Conservation (phyloP, 2,329 filamentous ascomycete genomes). For the Colletotrichum sp. region DNA sequence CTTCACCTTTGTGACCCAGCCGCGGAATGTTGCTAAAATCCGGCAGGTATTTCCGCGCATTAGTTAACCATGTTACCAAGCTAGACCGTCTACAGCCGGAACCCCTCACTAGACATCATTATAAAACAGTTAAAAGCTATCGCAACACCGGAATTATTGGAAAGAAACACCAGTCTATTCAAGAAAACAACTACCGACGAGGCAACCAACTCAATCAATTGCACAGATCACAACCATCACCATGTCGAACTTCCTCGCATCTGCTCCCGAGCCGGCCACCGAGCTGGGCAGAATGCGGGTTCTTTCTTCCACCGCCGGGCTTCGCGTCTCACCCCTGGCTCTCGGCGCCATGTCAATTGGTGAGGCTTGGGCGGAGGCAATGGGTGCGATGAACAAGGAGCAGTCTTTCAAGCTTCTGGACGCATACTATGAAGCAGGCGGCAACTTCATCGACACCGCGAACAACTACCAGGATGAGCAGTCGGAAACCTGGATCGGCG, state of each 20-base stretch:
- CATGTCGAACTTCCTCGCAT: slow-evolving; percentile 13
- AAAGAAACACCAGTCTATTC: neutral
- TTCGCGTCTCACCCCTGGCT: slow-evolving; percentile 57
- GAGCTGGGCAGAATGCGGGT: slow-evolving; percentile 58
- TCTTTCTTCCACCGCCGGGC: slow-evolving; percentile 51
- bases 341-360: slow-evolving; percentile 61
- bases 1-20: neutral
- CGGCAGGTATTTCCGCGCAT: neutral
- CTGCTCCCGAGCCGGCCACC: slow-evolving; percentile 44
- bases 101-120: neutral
- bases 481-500: slow-evolving; percentile 63
- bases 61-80: neutral
- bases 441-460: slow-evolving; percentile 73
- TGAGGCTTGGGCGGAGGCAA: slow-evolving; percentile 43
- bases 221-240: neutral
- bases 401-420: slow-evolving; percentile 62
- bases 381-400: slow-evolving; percentile 62
- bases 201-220: neutral
- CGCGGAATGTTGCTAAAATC: neutral
- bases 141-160: no score
- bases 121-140: neutral
- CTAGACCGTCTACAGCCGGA: neutral
- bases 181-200: neutral
- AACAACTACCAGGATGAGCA: slow-evolving; percentile 64
- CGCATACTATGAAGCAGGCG: slow-evolving; percentile 60